Evolutionary conservation across 106 monocot genomes (phyloP).

Genomic region (Cymbidium sinense): DNA sequence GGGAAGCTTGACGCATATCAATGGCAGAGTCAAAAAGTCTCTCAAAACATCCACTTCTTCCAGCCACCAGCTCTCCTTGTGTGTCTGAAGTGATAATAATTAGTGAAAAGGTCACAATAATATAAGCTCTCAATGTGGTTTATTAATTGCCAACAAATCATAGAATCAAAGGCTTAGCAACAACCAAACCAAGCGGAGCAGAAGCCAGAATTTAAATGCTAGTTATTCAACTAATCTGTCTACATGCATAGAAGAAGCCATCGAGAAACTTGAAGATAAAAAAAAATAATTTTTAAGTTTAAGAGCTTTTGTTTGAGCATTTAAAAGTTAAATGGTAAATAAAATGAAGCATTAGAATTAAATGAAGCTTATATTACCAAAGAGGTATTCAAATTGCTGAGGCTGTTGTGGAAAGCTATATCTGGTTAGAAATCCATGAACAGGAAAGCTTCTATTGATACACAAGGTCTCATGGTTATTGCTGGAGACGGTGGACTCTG

Average conservation of each 20-base stretch:
- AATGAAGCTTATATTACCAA: conserved; percentile 10
- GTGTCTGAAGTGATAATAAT: neutral
- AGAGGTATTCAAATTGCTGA: neutral
- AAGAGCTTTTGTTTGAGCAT: too few relatives aligned
- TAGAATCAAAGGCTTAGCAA: too few relatives aligned
- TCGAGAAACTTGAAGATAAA: too few relatives aligned
- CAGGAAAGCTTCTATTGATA: neutral
- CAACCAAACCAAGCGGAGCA: neutral
- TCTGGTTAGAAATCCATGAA: conserved; percentile 3
- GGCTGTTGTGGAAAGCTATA: conserved; percentile 1
- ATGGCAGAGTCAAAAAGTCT: neutral
- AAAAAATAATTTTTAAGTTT: too few relatives aligned
- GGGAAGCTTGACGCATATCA: neutral
- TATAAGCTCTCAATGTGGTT: neutral
- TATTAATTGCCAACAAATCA: too few relatives aligned
- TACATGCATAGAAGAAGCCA: too few relatives aligned
- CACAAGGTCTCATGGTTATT: conserved; percentile 24
- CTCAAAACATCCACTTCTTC: conserved; percentile 1
- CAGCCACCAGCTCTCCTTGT: conserved; percentile 1
- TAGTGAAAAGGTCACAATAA: neutral
- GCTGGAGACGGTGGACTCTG: conserved; percentile 37
- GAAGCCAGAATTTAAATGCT: neutral
- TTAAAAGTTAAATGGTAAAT: too few relatives aligned
- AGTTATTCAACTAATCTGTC: too few relatives aligned
- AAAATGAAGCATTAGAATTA: neutral